phyloP scores from a whole-genome alignment of 2,329 filamentous ascomycete species.

The Gremmenia infestans region DNA sequence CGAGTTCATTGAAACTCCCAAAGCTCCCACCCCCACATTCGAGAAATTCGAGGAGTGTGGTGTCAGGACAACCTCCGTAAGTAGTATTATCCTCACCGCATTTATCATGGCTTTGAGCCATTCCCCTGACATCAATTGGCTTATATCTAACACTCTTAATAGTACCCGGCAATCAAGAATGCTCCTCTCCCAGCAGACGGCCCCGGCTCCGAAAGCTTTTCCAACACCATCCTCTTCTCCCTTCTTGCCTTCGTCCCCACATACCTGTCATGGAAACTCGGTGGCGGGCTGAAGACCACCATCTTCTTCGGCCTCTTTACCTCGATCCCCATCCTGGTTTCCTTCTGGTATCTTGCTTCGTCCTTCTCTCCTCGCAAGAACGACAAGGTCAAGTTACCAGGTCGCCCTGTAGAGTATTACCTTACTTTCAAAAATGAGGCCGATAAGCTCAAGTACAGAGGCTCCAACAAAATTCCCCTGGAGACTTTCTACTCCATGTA shows the following conservation, averaged over 20 bases:
- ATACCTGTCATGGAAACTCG: slow-evolving; percentile 77
- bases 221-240: slow-evolving; percentile 69
- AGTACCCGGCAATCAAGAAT: slow-evolving; percentile 92
- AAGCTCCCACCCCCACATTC: slow-evolving; percentile 43
- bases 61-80: slow-evolving; percentile 50
- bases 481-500: slow-evolving; percentile 98
- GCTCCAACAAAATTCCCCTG: slow-evolving; percentile 77
- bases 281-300: slow-evolving; percentile 81
- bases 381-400: slow-evolving; percentile 83
- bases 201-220: slow-evolving; percentile 79
- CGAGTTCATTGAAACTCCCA: slow-evolving; percentile 59
- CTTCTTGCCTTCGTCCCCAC: slow-evolving; percentile 67
- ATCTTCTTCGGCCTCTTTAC: slow-evolving; percentile 81
- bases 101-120: not conserved
- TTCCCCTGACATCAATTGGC: slow-evolving; percentile 25
- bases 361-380: slow-evolving; percentile 82
- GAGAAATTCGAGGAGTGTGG: slow-evolving; percentile 50
- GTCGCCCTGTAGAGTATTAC: slow-evolving; percentile 86
- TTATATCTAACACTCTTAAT: slow-evolving; percentile 22
- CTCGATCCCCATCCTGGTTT: slow-evolving; percentile 70
- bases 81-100: slow-evolving; percentile 31
- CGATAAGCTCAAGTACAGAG: slow-evolving; percentile 63
- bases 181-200: slow-evolving; percentile 87
- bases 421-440: slow-evolving; percentile 67
- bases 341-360: slow-evolving; percentile 78